Evolutionary conservation across 495 filamentous ascomycete species (phyloP), one percentile per base, ranked within the genome.

Genomic region (Podospora bellae-mahoneyi): DNA sequence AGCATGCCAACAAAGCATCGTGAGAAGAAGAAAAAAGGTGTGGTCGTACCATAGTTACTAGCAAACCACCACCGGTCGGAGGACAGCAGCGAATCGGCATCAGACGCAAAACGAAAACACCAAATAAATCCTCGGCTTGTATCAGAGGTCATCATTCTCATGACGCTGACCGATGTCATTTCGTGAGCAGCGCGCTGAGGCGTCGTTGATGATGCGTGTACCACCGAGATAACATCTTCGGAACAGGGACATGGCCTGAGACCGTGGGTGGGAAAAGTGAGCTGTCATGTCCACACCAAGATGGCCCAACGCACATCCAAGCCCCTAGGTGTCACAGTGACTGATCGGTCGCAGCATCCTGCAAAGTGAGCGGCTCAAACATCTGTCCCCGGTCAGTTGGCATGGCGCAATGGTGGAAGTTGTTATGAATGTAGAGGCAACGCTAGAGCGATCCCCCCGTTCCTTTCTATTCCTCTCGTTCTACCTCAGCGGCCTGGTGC

Each of bases 231-330:
- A 58, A 58, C 55, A 20, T 58, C 23, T n/a, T 26, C n/a, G 55
- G 55, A 58, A 58, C 55, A 58, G 55, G 55, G 55, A 26, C 55
- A 58, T 58, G 55, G n/a, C n/a, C n/a, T 58, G 55, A 58, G 55
- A 58, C n/a, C 4, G 39, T 13, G 7, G 39, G 39, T 48, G 18
- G 23, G 55, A 58, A 58, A 58, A 58, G 55, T 58, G 55, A 58
- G 55, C 19, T 58, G 23, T 58, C 55, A 19, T 19, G n/a, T 58
- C n/a, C n/a, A 58, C 23, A 19, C 55, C n/a, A 9, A 58, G 55
- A 58, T 58, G 18, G 55, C 55, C 55, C 7, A 26, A 26, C 23
- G 23, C 23, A 15, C 55, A 58, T 19, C 55, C n/a, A 58, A 26
- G n/a, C 23, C 55, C 10, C 10, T 19, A 6, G 55, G 55, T 58